Evolutionary conservation across 257 asterid genomes (phyloP), one percentile per base, ranked within the genome.

Genomic region (Ocimum tenuiflorum): DNA sequence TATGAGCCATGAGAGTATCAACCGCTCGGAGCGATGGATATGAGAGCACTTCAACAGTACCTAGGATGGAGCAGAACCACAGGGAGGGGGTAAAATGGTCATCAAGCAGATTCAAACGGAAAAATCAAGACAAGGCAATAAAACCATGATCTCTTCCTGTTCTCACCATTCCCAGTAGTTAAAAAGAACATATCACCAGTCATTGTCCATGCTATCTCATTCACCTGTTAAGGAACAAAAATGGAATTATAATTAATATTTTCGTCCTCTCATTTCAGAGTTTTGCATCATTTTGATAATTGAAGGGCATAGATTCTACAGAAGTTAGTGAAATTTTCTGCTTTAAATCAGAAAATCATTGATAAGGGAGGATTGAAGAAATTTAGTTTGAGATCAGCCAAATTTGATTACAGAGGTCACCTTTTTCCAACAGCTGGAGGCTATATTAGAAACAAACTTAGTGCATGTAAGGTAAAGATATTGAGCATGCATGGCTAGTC

Each of bases 121-220:
- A 54, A 9, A 13, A 20, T 19, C 55, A 48, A 72, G 54, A 41
- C 52, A 67, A 66, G 47, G 53, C 49, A 56, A 60, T 39, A 42
- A 17, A 57, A 38, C 33, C 24, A 31, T 18, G 56, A 46, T 19
- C 23, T 69, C 15, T 10, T 67, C n/a, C 59, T 67, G 52, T 49
- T 59, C 92, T 81, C 71, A 94, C 99, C 99, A 78, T 88, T 88
- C 66, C 97, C 97, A 3, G 99, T 94, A 54, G 99, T 94, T 74
- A 94, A 80, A 77, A 90, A 94, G 89, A 79, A 94, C 85, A 76
- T 73, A 71, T 90, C 95, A 54, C 97, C 99, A 17, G 88, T 73
- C 78, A 78, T 73, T 65, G 76, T 79, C 84, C 84, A 79, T 3
- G 84, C 84, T 59, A 79, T 79, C 70, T 94, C 99, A 77, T 94